These are phyloP conservation scores for Exophiala oligosperma DNA, from an alignment of 2,329 filamentous ascomycete species.

Conservation along the genomic window DNA sequence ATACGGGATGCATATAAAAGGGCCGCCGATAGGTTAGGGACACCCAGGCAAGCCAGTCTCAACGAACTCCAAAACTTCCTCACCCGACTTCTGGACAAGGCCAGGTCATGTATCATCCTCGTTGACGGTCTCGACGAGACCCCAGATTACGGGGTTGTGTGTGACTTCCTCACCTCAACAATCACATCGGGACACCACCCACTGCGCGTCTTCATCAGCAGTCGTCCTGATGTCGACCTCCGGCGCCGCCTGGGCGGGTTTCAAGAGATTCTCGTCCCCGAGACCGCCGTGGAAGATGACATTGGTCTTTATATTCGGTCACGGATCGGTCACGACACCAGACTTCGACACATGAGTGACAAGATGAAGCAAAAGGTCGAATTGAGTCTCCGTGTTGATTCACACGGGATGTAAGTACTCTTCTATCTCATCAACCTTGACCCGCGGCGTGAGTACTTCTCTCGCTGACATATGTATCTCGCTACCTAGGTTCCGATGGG, in stretches of 20 bases:
- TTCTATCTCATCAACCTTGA: neutral
- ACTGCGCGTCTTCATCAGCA: slow-evolving; percentile 18
- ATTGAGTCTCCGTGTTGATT: slow-evolving; percentile 8
- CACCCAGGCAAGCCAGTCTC: slow-evolving; percentile 11
- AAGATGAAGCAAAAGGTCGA: slow-evolving; percentile 20
- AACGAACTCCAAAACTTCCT: slow-evolving; percentile 12
- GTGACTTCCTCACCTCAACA: slow-evolving; percentile 19
- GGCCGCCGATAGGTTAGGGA: slow-evolving; percentile 9
- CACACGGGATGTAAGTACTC: slow-evolving; percentile 19
- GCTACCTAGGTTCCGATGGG: slow-evolving; percentile 25
- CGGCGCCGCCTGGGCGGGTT: slow-evolving; percentile 10
- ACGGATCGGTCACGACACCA: slow-evolving; percentile 11
- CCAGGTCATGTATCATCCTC: slow-evolving; percentile 7
- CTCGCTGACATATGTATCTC: neutral
- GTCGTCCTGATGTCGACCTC: slow-evolving; percentile 17
- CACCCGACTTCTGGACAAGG: neutral
- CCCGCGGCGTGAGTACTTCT: neutral
- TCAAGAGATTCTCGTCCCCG: slow-evolving; percentile 12
- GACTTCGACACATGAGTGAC: slow-evolving; percentile 15
- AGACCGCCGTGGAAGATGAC: slow-evolving; percentile 14
- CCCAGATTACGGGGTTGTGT: slow-evolving; percentile 12
- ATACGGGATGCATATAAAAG: slow-evolving; percentile 5
- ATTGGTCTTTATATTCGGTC: slow-evolving; percentile 18
- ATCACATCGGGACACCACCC: slow-evolving; percentile 9
- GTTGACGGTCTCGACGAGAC: slow-evolving; percentile 24